Conservation (phyloP, 306 rosid species). For the Pyrus pyrifolia region DNA sequence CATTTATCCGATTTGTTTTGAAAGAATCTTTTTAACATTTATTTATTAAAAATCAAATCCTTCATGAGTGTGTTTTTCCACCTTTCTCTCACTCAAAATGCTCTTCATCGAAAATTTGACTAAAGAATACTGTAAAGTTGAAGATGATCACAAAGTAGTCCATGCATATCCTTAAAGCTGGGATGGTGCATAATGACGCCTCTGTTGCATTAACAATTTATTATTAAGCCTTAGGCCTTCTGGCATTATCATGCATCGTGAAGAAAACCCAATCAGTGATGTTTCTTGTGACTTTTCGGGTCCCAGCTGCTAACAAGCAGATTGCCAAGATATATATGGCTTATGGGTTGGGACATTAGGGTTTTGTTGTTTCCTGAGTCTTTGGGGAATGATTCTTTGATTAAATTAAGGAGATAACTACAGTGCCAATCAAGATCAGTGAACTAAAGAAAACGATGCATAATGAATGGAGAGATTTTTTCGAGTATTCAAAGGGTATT, state of each 20-base stretch:
- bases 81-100: background rate
- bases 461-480: no score
- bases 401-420: background rate
- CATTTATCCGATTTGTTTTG: no score
- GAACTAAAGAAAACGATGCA: no score
- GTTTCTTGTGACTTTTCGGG: background rate
- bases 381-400: background rate
- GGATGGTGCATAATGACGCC: slow-evolving; percentile 1
- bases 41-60: background rate
- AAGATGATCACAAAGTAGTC: background rate
- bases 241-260: background rate
- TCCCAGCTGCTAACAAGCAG: background rate
- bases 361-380: background rate
- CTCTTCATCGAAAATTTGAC: background rate
- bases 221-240: background rate
- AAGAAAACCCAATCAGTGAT: background rate
- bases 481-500: no score
- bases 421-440: background rate
- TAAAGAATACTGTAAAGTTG: background rate
- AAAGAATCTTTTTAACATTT: no score
- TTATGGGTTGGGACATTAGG: background rate
- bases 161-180: slow-evolving; percentile 1
- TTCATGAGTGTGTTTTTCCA: background rate
- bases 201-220: background rate
- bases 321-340: background rate